Base-by-base conservation (phyloP, 75 land plant species). In the Picea glauca region DNA sequence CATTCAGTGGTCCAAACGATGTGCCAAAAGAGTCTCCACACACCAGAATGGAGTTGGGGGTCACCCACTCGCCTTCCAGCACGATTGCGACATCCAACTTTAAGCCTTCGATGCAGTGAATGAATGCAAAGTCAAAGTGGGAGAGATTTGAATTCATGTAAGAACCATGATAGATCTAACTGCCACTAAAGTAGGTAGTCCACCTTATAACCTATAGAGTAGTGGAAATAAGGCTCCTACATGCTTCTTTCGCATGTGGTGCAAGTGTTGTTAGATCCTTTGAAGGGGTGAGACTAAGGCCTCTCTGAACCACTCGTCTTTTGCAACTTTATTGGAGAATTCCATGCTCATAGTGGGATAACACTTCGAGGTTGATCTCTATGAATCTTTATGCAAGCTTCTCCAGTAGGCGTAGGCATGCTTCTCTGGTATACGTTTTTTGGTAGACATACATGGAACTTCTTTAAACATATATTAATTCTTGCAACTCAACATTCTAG, bases 121-220 rank as follows among this genome's bases (percentile, higher is more conserved):
- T 43, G 46, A 82, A 57, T 43, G 80, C 38, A 73, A 85, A 88
- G 30, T 89, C 91, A 1, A 87, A 85, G 58, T 18, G 82, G 75
- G 61, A 88, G 74, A 74, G n/a, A 78, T 2, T 88, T 76, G 81
- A 90, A 88, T 9, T 83, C 74, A 18, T 20, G 21, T 5, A 90
- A 64, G 38, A 83, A 58, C 62, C 79, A 76, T 15, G 85, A 75
- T 4, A 91, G 78, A 61, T 91, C 91, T 65, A 78, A 83, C 73
- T 81, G 50, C n/a, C 80, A 76, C 56, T 80, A 83, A 30, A 88
- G 72, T 13, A 87, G 72, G 73, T 75, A 86, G 17, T 91, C 89
- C 72, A 91, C 93, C 94, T 92, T 92, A 89, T 92, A 92, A 2
- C 87, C 83, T 23, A 92, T 76, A 30, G 85, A 92, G 80, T 92